Evolutionary conservation across 1,284 basidiomycete species (phyloP).

Genomic region (Meripilus lineatus): DNA sequence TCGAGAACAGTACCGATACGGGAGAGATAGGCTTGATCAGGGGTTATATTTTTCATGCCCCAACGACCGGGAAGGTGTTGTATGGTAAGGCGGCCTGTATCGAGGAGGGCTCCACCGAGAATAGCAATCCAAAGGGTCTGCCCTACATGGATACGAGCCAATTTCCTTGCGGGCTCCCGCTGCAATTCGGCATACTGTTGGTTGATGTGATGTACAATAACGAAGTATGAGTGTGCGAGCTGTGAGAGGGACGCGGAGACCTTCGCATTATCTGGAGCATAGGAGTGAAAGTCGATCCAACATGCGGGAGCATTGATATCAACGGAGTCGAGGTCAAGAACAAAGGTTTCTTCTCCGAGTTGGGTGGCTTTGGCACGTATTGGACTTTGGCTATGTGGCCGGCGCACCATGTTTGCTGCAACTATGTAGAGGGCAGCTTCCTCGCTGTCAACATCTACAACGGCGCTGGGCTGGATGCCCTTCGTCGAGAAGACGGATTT

Average conservation of each 20-base stretch:
- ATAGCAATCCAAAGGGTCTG: conserved; percentile 24
- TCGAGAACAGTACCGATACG: neutral
- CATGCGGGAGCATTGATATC: conserved; percentile 18
- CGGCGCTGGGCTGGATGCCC: conserved; percentile 9
- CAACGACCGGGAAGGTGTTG: conserved; percentile 22
- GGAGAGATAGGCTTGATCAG: conserved; percentile 1
- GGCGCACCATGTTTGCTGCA: conserved; percentile 23
- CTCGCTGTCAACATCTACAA: conserved; percentile 18
- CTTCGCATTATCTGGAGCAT: conserved; percentile 17
- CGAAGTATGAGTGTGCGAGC: conserved; percentile 20
- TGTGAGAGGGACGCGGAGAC: conserved; percentile 21
- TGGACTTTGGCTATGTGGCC: conserved; percentile 20
- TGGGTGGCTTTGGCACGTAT: conserved; percentile 13
- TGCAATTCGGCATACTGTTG: neutral
- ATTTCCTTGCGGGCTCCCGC: neutral
- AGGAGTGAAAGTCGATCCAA: conserved; percentile 24
- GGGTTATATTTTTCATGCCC: conserved; percentile 2
- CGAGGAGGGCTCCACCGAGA: conserved; percentile 21
- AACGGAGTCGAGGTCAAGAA: conserved; percentile 15
- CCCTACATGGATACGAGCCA: conserved; percentile 18
- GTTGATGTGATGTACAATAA: conserved; percentile 21
- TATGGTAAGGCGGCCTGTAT: conserved; percentile 20
- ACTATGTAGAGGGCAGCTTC: conserved; percentile 18
- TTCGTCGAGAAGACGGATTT: conserved; percentile 10
- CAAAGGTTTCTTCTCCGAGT: neutral